Evolutionary conservation across 805 yeast species (phyloP).

Genomic region (Candida chauliodis): DNA sequence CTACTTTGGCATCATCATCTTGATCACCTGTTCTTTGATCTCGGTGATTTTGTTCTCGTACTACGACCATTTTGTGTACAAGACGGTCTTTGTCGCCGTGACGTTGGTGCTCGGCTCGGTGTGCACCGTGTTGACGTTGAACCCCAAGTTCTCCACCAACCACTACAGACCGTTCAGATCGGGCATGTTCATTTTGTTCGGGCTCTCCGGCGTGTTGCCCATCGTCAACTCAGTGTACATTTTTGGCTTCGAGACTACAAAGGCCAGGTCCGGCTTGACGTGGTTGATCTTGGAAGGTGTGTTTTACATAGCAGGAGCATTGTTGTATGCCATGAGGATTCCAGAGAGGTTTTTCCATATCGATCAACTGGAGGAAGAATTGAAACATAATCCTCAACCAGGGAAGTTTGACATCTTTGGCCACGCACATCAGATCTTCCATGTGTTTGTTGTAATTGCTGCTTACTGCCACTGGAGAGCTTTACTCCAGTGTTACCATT

Average conservation of each 20-base stretch:
- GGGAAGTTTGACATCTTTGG: slow-evolving; percentile 63
- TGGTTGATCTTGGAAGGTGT: slow-evolving; percentile 71
- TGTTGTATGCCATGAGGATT: slow-evolving; percentile 68
- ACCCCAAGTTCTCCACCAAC: slow-evolving; percentile 63
- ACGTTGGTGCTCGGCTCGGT: slow-evolving; percentile 54
- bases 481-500: slow-evolving; percentile 51
- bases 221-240: slow-evolving; percentile 47
- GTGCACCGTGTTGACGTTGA: slow-evolving; percentile 63
- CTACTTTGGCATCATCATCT: slow-evolving; percentile 68
- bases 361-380: slow-evolving; percentile 16
- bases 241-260: slow-evolving; percentile 50
- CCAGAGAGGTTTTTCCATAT: slow-evolving; percentile 61
- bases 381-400: slow-evolving; percentile 12
- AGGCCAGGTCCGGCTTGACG: slow-evolving; percentile 48
- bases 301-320: slow-evolving; percentile 76
- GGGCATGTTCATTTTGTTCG: slow-evolving; percentile 72
- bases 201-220: slow-evolving; percentile 74
- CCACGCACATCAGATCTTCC: slow-evolving; percentile 84
- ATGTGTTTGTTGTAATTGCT: slow-evolving; percentile 71
- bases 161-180: slow-evolving; percentile 78
- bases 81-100: slow-evolving; percentile 38
- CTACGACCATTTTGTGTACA: slow-evolving; percentile 39
- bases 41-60: slow-evolving; percentile 38
- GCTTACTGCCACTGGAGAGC: slow-evolving; percentile 72
- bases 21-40: slow-evolving; percentile 62